Base-by-base conservation (phyloP, 176 grass and related monocot species). In the Stipa capillata region DNA sequence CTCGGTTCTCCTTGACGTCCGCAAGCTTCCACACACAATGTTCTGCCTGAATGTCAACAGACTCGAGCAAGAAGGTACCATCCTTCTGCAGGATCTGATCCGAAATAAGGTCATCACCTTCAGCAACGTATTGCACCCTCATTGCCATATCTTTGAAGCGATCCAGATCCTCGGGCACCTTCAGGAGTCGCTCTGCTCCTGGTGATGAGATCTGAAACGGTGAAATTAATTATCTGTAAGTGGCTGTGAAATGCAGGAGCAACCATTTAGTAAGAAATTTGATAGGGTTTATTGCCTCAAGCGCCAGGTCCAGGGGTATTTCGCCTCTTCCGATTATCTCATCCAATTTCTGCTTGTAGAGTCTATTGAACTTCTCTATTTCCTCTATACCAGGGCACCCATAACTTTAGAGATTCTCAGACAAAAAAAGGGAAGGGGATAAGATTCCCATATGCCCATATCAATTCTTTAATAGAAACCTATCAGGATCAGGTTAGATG, bases 101-200 rank as follows among this genome's bases (percentile, higher is more conserved):
- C 0, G 49, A 45, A 18, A 65, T 33, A 59, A 69, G 43, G 48
- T 28, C 69, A 52, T 71, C 75, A 14, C 78, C 65, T 44, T 85
- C 80, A 63, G 82, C 56, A 60, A 83, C 39, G 81, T 94, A 98
- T 56, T 89, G 85, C 73, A 94, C 92, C 31, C 77, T 83, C 95
- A 98, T 85, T 10, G 85, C 83, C 92, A 98, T 90, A 33, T 90
- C 92, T 86, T 92, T 92, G 72, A 98, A 98, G n/a, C 95, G 89
- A 77, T 89, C 76, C 72, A 92, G 63, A 86, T 98, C 89, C 45
- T 77, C 83, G 0, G 92, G 89, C 44, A 98, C 87, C 79, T 89
- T 94, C 14, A 98, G 55, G 72, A 98, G 87, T 31, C 92, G 60
- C 68, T 98, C 92, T 10, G 95, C 95, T n/a, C 92, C 95, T 65